Evolutionary conservation across 495 filamentous ascomycete genomes (phyloP), one percentile per base, ranked within the genome.

Genomic region (Xylaria acuta): DNA sequence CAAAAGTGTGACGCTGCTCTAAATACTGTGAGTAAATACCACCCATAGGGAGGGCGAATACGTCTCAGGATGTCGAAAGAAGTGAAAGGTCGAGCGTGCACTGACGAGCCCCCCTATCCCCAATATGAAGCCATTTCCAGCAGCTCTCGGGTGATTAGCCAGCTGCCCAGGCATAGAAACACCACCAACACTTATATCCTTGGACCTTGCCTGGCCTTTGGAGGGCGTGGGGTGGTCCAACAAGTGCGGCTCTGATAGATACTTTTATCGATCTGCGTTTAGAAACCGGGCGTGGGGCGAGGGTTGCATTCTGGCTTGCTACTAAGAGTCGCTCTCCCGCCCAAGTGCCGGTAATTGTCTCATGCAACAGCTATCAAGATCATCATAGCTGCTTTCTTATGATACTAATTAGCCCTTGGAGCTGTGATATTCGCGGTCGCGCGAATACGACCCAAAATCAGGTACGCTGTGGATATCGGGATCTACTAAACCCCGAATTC

Each of bases 401-500:
- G 18, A 38, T 38, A 60, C 58, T 60, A 60, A 60, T 60, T 60
- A 60, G 58, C 58, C 58, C 34, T 12, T 36, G 11, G 58, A 5
- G 34, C 32, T 38, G 32, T 22, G 30, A 3, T 56, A 32, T 56
- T 32, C 27, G 14, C 22, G 11, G 27, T 56, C 53, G 27, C 16
- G 53, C 27, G 27, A 56, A 56, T 6, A 11, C 27, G 53, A 56
- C 27, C 18, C 27, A 32, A 56, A 32, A 56, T 18, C 53, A 56
- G 53, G 53, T 30, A 56, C 53, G 14, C 18, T 56, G 53, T 56
- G 53, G 58, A 60, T 60, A 60, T 6, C 58, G 58, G 58, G 58
- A 38, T 38, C 58, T n/a, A n/a, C 32, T 18, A 38, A 38, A 60
- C 34, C 58, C 58, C 58, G 34, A 53, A 56, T 56, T 60, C 32